Evolutionary conservation across 2,329 filamentous ascomycete species (phyloP), one percentile per base, ranked within the genome.

Genomic region (Lachnellula willkommii): DNA sequence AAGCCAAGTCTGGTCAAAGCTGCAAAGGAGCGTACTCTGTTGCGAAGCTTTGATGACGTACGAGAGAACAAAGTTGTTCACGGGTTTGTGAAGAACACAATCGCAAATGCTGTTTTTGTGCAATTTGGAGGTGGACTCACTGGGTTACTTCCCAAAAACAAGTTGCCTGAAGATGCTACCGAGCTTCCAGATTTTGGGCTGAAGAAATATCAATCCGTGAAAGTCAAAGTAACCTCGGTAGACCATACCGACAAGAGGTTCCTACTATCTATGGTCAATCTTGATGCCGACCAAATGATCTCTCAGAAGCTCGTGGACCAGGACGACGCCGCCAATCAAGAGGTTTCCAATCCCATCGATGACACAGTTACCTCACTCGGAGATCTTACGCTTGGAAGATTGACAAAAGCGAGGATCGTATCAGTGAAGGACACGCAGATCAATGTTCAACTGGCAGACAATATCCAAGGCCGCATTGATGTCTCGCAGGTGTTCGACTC

Each of bases 391-490:
- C 77, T 90, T 32, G 93, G 93, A 52, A 87, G 80, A 62, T 70
- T 88, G 47, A 84, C 85, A 7, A 90, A 89, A 68, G 93, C 89
- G 40, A 87, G 81, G 64, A 82, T 99, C 46, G 81, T 82, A n/a
- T 90, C 90, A 0, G 77, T 96, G 68, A 96, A 95, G 72, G 86
- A 87, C 49, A 96, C 93, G 0, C 94, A 99, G 70, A 77, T 97
- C 54, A 97, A 97, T 63, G 90, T 99, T 5, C 83, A 89, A 63
- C 79, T 97, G 50, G 87, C 90, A 45, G 90, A 95, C 67, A 90
- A 91, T 61, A 79, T 95, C 8, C 89, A 95, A 69, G 94, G 93
- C n/a, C 89, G 94, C 17, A 85, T 99, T 57, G 93, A 96, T 68
- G 83, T 94, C 5, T 95, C 94, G 1, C 90, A 97, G 70, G 74